phyloP scores from a whole-genome alignment of 2,329 filamentous ascomycete species.

The Botrytis aclada region DNA sequence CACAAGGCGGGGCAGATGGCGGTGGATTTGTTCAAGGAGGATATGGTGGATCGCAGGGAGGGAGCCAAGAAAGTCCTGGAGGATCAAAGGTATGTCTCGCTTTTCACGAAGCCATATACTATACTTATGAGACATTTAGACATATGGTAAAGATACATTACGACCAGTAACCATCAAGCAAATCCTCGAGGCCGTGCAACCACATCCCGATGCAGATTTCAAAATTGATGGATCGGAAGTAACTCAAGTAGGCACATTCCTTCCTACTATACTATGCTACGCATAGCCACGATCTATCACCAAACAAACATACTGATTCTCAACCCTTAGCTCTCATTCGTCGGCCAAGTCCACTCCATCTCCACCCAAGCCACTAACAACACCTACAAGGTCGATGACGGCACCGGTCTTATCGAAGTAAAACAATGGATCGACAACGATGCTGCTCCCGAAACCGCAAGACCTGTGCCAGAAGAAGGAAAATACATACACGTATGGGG shows the following conservation, averaged over 20 bases:
- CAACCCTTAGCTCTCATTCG: conserved; percentile 65
- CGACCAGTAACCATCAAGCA: conserved; percentile 96
- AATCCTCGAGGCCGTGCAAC: conserved; percentile 76
- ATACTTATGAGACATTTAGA: conserved; percentile 18
- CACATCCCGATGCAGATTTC: conserved; percentile 73
- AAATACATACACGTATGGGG: conserved; percentile 85
- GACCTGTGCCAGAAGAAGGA: conserved; percentile 61
- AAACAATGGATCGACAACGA: conserved; percentile 71
- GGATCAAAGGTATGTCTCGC: conserved; percentile 44
- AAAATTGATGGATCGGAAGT: conserved; percentile 75
- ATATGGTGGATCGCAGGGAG: conserved; percentile 54
- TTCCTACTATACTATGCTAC: background rate
- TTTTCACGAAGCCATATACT: background rate
- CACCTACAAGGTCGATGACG: conserved; percentile 91
- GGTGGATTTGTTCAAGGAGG: conserved; percentile 53
- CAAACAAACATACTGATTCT: conserved; percentile 11
- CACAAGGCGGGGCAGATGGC: conserved; percentile 55
- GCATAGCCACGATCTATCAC: background rate
- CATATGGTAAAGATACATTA: conserved; percentile 76
- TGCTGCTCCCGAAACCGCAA: conserved; percentile 43
- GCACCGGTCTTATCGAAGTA: conserved; percentile 87
- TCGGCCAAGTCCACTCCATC: conserved; percentile 87
- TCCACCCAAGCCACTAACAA: conserved; percentile 85
- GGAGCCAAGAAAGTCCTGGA: conserved; percentile 50
- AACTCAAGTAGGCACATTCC: conserved; percentile 47